Evolutionary conservation across 306 rosid genomes (phyloP).

Genomic region (Fragaria nilgerrensis): DNA sequence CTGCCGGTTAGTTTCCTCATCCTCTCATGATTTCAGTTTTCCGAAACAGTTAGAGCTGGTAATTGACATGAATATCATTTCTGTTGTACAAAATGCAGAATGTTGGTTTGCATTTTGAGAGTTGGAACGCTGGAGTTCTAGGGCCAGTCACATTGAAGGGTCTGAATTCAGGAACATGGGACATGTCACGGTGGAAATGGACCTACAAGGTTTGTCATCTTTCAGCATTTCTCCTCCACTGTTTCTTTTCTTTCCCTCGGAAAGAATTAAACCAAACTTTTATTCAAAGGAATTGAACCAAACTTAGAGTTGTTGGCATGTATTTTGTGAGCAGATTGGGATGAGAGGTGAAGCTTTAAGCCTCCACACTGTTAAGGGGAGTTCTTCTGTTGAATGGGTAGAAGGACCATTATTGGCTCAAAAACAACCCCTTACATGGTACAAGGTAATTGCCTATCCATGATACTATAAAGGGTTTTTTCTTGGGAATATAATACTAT

Average conservation of each 20-base stretch:
- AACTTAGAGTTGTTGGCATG: background rate
- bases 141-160: slow-evolving; percentile 87
- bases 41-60: background rate
- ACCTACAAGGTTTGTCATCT: slow-evolving; percentile 73
- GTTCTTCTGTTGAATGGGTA: slow-evolving; percentile 84
- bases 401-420: slow-evolving; percentile 57
- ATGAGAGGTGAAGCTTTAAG: slow-evolving; percentile 68
- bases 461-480: background rate
- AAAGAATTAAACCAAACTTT: background rate
- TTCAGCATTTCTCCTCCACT: background rate
- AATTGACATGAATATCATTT: slow-evolving; percentile 4
- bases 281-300: background rate
- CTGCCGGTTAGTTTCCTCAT: slow-evolving; percentile 65
- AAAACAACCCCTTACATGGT: slow-evolving; percentile 79
- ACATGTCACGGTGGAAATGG: slow-evolving; percentile 81
- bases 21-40: slow-evolving; percentile 7
- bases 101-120: slow-evolving; percentile 73
- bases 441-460: slow-evolving; percentile 42
- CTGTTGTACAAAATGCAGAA: slow-evolving; percentile 47
- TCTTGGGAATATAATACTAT: background rate
- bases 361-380: slow-evolving; percentile 71
- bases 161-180: slow-evolving; percentile 80
- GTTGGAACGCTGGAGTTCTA: slow-evolving; percentile 86
- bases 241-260: background rate
- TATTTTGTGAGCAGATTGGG: slow-evolving; percentile 55